These are phyloP conservation scores for Aureobasidium sp. DNA, from an alignment of 2,329 filamentous ascomycete genomes.

Conservation along the genomic window DNA sequence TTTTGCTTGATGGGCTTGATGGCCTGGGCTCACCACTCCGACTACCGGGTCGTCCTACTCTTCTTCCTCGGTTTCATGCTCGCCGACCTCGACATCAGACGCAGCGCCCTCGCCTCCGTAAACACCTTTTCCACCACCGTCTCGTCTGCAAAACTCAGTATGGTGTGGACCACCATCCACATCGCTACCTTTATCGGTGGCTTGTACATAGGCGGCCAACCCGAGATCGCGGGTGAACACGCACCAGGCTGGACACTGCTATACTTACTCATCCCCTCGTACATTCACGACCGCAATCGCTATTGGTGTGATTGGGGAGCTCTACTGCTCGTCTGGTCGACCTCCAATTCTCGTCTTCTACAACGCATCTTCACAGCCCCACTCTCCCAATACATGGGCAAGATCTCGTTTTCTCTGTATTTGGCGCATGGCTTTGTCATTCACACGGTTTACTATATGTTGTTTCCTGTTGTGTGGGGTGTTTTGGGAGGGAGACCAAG, in stretches of 20 bases:
- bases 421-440: constrained; percentile 51
- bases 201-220: constrained; percentile 1
- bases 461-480: constrained; percentile 43
- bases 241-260: constrained; percentile 1
- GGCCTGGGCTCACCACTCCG: constrained; percentile 39
- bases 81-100: constrained; percentile 44
- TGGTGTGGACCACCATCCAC: background rate
- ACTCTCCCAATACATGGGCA: constrained; percentile 50
- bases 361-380: constrained; percentile 45
- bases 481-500: constrained; percentile 37
- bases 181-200: background rate
- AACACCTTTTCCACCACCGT: constrained; percentile 28
- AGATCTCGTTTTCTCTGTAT: constrained; percentile 54
- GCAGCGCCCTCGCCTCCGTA: constrained; percentile 45
- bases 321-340: constrained; percentile 44
- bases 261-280: background rate
- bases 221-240: background rate
- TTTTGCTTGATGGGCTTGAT: constrained; percentile 36
- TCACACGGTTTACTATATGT: constrained; percentile 45
- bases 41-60: constrained; percentile 48
- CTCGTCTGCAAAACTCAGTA: background rate
- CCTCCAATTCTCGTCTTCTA: constrained; percentile 38
- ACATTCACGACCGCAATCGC: constrained; percentile 27
- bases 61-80: constrained; percentile 48
- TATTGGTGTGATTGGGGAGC: constrained; percentile 51